These are phyloP conservation scores for Zygotorulaspora sp. DNA, from an alignment of 805 yeast species.

Conservation along the genomic window DNA sequence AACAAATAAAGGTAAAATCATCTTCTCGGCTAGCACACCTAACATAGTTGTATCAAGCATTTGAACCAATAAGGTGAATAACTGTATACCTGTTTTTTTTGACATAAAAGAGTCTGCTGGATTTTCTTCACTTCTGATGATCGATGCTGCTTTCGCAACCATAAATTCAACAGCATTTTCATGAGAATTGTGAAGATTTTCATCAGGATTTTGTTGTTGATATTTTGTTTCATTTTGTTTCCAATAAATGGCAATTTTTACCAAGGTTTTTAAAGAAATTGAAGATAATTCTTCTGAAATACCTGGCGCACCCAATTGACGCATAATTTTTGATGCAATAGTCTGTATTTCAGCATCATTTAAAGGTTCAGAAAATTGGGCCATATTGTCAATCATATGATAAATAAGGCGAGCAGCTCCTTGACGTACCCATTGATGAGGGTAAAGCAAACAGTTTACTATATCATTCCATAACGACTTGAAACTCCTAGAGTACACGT, in stretches of 20 bases:
- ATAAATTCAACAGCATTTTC: conserved; percentile 36
- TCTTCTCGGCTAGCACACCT: conserved; percentile 41
- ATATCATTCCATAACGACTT: conserved; percentile 48
- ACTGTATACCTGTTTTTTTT: conserved; percentile 65
- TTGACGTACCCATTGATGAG: conserved; percentile 89
- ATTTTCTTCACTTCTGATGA: conserved; percentile 62
- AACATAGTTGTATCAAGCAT: conserved; percentile 43
- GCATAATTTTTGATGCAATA: conserved; percentile 60
- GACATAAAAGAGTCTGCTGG: conserved; percentile 51
- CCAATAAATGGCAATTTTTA: conserved; percentile 61
- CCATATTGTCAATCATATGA: conserved; percentile 42
- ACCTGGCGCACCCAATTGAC: conserved; percentile 78
- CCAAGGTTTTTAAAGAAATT: conserved; percentile 63
- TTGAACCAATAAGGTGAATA: conserved; percentile 60
- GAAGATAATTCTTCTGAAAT: conserved; percentile 58
- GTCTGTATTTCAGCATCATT: conserved; percentile 53
- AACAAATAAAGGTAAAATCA: conserved; percentile 51
- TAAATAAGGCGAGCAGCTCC: conserved; percentile 58
- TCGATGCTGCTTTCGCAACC: conserved; percentile 53
- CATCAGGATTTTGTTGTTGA: conserved; percentile 31
- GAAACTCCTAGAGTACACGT: conserved; percentile 30
- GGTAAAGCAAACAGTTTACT: conserved; percentile 60
- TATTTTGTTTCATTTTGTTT: conserved; percentile 40
- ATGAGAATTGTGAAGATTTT: conserved; percentile 22
- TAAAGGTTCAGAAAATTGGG: conserved; percentile 35